phyloP scores from a whole-genome alignment of 208 protist species.

The Leishmania lainsoni region DNA sequence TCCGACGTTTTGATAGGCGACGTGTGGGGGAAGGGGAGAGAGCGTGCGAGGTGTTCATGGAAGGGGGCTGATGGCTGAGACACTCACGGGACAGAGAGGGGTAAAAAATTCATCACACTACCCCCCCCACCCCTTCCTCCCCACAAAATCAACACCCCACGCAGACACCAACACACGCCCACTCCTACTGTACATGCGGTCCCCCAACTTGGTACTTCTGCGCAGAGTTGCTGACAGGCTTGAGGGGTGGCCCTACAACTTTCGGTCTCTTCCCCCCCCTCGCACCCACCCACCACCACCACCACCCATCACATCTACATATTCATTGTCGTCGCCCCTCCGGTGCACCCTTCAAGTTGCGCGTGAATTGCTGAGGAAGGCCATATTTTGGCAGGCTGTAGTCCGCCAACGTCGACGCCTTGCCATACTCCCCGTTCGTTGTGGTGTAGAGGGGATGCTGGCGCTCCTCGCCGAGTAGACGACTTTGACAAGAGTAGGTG shows the following conservation, averaged over 20 bases:
- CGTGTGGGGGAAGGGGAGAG: background rate
- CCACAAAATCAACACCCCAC: conserved; percentile 6
- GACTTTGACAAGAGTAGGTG: conserved; percentile 43
- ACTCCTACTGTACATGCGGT: background rate
- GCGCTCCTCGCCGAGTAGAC: conserved; percentile 44
- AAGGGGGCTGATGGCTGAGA: background rate
- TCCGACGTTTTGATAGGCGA: background rate
- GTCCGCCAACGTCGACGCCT: conserved; percentile 31
- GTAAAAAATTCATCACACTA: background rate
- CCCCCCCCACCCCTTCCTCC: background rate
- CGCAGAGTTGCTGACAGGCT: background rate
- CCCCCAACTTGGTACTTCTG: background rate
- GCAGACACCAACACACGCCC: background rate
- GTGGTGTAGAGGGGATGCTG: conserved; percentile 79
- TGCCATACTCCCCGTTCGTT: conserved; percentile 74
- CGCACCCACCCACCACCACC: background rate
- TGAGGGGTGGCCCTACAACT: background rate
- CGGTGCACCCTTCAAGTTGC: conserved; percentile 40
- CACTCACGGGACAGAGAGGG: background rate
- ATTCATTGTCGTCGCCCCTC: conserved; percentile 86
- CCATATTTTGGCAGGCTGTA: conserved; percentile 42
- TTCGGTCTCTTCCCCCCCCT: background rate
- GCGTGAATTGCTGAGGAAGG: conserved; percentile 78
- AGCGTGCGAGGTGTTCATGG: background rate
- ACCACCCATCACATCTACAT: conserved; percentile 84